Conservation (phyloP, 345 rosid genomes). For the Hypericum perforatum region DNA sequence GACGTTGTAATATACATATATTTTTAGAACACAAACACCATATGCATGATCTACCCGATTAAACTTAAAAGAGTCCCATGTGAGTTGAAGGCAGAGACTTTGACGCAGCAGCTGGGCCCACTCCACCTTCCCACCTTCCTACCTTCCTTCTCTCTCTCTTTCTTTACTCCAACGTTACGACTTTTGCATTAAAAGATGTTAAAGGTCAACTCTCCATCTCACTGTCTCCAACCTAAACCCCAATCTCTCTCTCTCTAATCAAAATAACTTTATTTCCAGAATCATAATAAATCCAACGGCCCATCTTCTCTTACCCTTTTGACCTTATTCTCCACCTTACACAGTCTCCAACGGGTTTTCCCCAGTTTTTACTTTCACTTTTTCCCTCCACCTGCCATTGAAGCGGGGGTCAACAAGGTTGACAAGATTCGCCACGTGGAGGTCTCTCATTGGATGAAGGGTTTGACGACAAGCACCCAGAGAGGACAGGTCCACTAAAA, state of each 20-base stretch:
- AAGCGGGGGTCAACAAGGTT: conserved; percentile 27
- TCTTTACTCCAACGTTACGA: not conserved
- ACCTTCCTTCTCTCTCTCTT: not conserved
- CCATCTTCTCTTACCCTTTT: conserved; percentile 18
- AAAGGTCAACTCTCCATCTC: conserved; percentile 46
- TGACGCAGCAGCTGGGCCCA: conserved; percentile 31
- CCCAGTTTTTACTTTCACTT: not conserved
- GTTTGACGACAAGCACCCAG: conserved; percentile 25
- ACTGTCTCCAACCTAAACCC: conserved; percentile 36
- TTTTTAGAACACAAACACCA: no score
- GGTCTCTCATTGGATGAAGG: not conserved
- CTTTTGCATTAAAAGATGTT: conserved; percentile 34
- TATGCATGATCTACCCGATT: no score
- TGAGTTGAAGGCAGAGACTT: conserved; percentile 30
- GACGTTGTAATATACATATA: not conserved
- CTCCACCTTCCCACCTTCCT: not conserved
- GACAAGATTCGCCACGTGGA: conserved; percentile 26
- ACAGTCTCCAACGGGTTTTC: conserved; percentile 24
- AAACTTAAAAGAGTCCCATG: conserved; percentile 51
- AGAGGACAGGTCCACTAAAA: conserved; percentile 12
- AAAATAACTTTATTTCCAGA: conserved; percentile 9
- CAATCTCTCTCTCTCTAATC: not conserved
- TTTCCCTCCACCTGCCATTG: conserved; percentile 15
- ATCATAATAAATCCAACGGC: conserved; percentile 37
- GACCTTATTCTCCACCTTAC: conserved; percentile 26